A percentile compares a stretch with the other conserved stretches of the same genome.
Conservation (phyloP, 805 yeast genomes). For the Lipomyces kockii region DNA sequence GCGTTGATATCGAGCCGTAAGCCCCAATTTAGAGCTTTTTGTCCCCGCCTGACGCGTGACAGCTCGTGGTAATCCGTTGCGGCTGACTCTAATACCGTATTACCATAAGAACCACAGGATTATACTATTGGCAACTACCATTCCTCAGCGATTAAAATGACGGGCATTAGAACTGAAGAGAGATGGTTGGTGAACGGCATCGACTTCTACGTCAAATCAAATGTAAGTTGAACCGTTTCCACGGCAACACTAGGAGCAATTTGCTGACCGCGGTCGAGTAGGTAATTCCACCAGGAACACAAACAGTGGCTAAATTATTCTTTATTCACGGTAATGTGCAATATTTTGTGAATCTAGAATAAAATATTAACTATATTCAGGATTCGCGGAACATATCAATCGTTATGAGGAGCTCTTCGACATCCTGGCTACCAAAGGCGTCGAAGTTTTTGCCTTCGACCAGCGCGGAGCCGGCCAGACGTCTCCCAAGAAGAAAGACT, state of each 20-base stretch:
- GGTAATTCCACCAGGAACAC: conserved; percentile 32
- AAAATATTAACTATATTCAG: conserved; percentile 28
- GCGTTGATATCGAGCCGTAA: too few species aligned
- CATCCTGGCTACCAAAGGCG: conserved; percentile 42
- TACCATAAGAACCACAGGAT: too few species aligned
- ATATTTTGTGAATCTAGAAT: not conserved
- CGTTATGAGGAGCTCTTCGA: conserved; percentile 44
- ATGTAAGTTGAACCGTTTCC: conserved; percentile 1
- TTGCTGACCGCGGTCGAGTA: not conserved
- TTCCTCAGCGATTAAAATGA: too few species aligned
- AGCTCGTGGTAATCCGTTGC: too few species aligned
- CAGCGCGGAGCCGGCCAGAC: conserved; percentile 50
- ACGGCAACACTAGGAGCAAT: not conserved
- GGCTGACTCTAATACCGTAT: too few species aligned
- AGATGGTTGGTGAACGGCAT: conserved; percentile 8
- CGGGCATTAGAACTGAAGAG: not conserved
- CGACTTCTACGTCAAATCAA: conserved; percentile 10
- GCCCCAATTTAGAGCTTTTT: too few species aligned
- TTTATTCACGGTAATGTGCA: conserved; percentile 41
- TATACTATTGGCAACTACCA: too few species aligned
- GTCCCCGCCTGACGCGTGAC: too few species aligned
- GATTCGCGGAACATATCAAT: conserved; percentile 46
- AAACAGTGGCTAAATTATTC: conserved; percentile 42
- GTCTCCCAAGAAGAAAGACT: conserved; percentile 40
- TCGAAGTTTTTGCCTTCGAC: conserved; percentile 47